A percentile compares a stretch with the other conserved stretches of the same genome.
Conservation (phyloP, 2,329 filamentous ascomycete genomes). For the Colletotrichum tropicale region DNA sequence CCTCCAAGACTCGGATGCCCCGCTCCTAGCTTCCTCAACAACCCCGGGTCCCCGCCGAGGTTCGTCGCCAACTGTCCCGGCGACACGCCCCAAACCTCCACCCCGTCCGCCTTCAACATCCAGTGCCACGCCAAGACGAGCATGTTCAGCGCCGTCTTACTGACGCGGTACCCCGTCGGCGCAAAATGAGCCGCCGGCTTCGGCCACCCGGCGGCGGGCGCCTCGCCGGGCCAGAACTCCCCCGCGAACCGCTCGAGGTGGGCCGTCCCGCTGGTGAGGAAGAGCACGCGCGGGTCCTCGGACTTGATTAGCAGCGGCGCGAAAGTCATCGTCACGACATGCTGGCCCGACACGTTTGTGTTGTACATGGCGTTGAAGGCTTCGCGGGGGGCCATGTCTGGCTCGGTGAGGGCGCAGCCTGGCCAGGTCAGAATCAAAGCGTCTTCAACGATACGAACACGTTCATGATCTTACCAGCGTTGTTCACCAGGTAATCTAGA, state of each 20-base stretch:
- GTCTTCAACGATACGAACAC: background rate
- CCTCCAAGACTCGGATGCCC: conserved; percentile 38
- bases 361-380: conserved; percentile 50
- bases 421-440: background rate
- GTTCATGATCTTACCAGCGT: conserved; percentile 16
- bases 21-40: conserved; percentile 25
- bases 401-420: background rate
- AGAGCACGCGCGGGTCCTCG: conserved; percentile 49
- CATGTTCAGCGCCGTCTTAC: conserved; percentile 34
- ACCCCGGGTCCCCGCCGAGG: conserved; percentile 30
- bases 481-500: conserved; percentile 37
- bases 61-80: conserved; percentile 46
- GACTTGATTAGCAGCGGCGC: conserved; percentile 46
- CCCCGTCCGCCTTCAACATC: conserved; percentile 35
- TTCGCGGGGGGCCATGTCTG: conserved; percentile 31
- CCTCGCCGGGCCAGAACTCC: conserved; percentile 24
- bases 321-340: conserved; percentile 37
- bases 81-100: conserved; percentile 42
- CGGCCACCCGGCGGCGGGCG: conserved; percentile 47
- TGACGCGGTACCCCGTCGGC: conserved; percentile 36
- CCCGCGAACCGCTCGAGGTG: conserved; percentile 34
- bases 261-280: conserved; percentile 50
- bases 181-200: conserved; percentile 32
- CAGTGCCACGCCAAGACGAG: conserved; percentile 18
- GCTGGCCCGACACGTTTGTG: conserved; percentile 52